A percentile compares a stretch with the other conserved stretches of the same genome.
Conservation (phyloP, 2,329 filamentous ascomycete species). For the Helotiales sp. region DNA sequence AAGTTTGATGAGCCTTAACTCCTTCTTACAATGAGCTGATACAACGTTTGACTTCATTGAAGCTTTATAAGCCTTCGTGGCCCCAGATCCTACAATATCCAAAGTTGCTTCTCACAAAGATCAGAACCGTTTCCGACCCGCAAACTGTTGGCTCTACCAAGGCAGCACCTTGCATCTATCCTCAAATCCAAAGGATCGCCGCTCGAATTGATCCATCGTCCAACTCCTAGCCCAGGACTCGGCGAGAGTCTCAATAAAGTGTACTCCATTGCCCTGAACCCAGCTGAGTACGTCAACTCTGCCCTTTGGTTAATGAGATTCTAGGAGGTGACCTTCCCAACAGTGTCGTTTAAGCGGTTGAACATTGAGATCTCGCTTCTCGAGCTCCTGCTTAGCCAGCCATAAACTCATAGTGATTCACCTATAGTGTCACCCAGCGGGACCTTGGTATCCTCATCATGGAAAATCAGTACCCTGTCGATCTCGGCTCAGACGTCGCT, state of each 20-base stretch:
- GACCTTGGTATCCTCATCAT: background rate
- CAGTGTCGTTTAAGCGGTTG: no score
- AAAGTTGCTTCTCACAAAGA: background rate
- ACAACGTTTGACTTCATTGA: background rate
- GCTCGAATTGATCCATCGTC: background rate
- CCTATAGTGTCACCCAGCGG: no score
- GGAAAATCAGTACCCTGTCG: background rate
- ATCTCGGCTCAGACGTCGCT: background rate
- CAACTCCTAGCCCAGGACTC: conserved; percentile 5
- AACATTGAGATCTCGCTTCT: no score
- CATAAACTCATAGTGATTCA: no score
- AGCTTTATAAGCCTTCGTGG: background rate
- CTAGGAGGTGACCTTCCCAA: no score
- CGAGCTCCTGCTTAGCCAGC: no score
- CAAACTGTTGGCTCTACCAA: background rate
- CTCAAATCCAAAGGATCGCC: background rate
- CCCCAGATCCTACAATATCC: background rate
- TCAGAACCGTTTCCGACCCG: background rate
- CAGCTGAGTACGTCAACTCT: background rate
- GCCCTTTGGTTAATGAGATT: no score
- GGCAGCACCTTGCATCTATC: conserved; percentile 6
- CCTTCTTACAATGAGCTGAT: background rate
- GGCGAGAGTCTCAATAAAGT: conserved; percentile 4
- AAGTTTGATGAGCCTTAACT: background rate
- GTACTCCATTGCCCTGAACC: conserved; percentile 8